phyloP scores from a whole-genome alignment of 225 moss, liverwort and hornwort species.

The Climacium dendroides region DNA sequence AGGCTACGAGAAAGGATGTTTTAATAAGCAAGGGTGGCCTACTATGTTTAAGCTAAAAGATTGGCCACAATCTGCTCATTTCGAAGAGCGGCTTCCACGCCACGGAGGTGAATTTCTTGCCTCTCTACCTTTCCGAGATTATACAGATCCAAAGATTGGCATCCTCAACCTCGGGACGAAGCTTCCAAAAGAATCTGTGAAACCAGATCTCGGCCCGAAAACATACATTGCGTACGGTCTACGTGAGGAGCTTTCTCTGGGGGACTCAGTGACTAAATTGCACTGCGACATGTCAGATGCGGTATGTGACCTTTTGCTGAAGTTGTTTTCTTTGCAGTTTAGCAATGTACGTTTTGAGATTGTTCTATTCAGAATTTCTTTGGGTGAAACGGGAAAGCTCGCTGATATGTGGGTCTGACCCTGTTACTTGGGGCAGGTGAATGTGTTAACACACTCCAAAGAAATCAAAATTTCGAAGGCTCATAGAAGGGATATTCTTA shows the following conservation, averaged over 20 bases:
- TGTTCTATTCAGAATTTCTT: not conserved
- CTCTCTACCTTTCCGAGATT: constrained; percentile 46
- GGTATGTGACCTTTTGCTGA: constrained; percentile 2
- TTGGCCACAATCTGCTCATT: constrained; percentile 47
- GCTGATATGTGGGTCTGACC: not conserved
- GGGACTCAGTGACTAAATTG: constrained; percentile 62
- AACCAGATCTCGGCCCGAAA: constrained; percentile 67
- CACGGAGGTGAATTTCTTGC: constrained; percentile 55
- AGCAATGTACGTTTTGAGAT: not conserved
- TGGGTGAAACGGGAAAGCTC: not conserved
- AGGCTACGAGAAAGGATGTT: constrained; percentile 35
- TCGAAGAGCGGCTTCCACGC: constrained; percentile 57
- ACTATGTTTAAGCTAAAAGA: constrained; percentile 56
- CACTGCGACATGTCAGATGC: constrained; percentile 80
- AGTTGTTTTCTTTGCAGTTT: not conserved
- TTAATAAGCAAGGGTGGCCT: constrained; percentile 27
- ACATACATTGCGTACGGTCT: constrained; percentile 68
- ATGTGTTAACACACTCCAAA: constrained; percentile 48
- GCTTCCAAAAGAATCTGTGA: constrained; percentile 40
- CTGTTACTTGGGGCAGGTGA: constrained; percentile 20
- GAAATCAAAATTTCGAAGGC: constrained; percentile 6
- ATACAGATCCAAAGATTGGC: constrained; percentile 45
- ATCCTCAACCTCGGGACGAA: constrained; percentile 51
- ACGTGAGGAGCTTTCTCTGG: constrained; percentile 45
- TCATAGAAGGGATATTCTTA: not conserved